phyloP scores from a whole-genome alignment of 768 basidiomycete genomes.

The Roridomyces roridus region DNA sequence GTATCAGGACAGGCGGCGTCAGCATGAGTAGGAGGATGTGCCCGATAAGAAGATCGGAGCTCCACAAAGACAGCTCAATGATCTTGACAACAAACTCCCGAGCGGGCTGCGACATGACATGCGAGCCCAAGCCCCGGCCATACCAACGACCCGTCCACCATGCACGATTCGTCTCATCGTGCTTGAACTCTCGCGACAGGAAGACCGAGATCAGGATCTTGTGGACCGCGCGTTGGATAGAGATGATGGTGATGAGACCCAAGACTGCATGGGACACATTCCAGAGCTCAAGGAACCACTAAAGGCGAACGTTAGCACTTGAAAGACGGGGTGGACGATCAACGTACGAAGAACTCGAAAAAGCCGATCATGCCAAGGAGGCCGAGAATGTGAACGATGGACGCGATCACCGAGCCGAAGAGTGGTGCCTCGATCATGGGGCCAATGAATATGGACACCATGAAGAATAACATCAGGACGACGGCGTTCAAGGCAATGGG shows the following conservation, averaged over 20 bases:
- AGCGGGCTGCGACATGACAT: constrained; percentile 95
- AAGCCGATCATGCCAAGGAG: constrained; percentile 89
- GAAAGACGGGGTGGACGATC: not conserved
- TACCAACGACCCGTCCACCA: constrained; percentile 99
- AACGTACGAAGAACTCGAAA: constrained; percentile 93
- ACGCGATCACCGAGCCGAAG: constrained; percentile 93
- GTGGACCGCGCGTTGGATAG: constrained; percentile 92
- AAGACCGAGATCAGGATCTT: constrained; percentile 94
- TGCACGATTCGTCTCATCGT: constrained; percentile 97
- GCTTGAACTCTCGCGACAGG: constrained; percentile 97
- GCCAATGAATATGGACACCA: constrained; percentile 90
- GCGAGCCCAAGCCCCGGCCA: constrained; percentile 87
- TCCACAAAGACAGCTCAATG: constrained; percentile 95
- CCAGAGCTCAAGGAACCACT: constrained; percentile 98
- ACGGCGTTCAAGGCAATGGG: constrained; percentile 97
- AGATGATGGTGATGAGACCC: constrained; percentile 89
- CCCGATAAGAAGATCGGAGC: constrained; percentile 89
- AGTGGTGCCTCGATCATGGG: constrained; percentile 87
- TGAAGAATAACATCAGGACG: constrained; percentile 81
- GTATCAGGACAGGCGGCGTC: constrained; percentile 86
- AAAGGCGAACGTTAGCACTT: constrained; percentile 25
- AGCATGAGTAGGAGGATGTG: constrained; percentile 91
- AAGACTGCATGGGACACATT: constrained; percentile 91
- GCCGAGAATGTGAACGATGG: constrained; percentile 83
- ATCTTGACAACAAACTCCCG: constrained; percentile 98